Percentiles rank a stretch among this genome's conserved stretches.
phyloP scores from a whole-genome alignment of 495 filamentous ascomycete genomes.

The Aspergillus sclerotiicarbonarius region DNA sequence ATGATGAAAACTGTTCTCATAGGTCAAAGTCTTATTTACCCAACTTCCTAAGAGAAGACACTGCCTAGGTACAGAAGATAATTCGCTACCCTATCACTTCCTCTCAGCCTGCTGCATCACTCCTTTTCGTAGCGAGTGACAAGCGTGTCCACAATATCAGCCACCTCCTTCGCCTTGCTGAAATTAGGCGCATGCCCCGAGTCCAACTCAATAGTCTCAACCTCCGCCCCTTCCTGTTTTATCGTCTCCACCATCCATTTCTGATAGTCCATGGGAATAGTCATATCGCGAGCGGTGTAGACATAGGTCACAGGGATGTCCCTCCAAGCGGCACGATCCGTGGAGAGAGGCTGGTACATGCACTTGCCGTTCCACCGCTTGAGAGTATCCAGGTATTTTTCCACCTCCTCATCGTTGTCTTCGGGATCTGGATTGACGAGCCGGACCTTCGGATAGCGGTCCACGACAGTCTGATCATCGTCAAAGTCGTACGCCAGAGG shows the following conservation, averaged over 20 bases:
- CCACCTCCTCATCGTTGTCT: background rate
- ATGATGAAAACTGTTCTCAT: too few relatives aligned
- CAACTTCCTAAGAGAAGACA: too few relatives aligned
- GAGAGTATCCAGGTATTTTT: conserved; percentile 3
- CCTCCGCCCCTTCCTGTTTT: background rate
- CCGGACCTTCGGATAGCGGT: conserved; percentile 1
- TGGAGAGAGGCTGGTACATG: background rate
- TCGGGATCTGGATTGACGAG: background rate
- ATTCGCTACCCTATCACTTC: too few relatives aligned
- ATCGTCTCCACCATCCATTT: background rate
- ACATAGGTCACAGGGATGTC: conserved; percentile 12
- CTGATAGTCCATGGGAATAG: conserved; percentile 12
- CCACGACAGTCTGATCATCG: conserved; percentile 3
- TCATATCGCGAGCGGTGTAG: conserved; percentile 5
- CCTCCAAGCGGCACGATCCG: conserved; percentile 2
- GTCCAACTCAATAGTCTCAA: conserved; percentile 6
- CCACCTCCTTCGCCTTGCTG: conserved; percentile 10
- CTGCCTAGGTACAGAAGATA: too few relatives aligned
- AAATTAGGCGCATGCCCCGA: conserved; percentile 15
- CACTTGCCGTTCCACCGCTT: conserved; percentile 9
- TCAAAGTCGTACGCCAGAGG: conserved; percentile 9
- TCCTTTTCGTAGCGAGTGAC: background rate
- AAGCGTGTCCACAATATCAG: background rate
- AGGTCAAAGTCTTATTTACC: too few relatives aligned
- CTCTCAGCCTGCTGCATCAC: too few relatives aligned